phyloP scores from a whole-genome alignment of 306 rosid species.

The Hippophae gyantsensis region DNA sequence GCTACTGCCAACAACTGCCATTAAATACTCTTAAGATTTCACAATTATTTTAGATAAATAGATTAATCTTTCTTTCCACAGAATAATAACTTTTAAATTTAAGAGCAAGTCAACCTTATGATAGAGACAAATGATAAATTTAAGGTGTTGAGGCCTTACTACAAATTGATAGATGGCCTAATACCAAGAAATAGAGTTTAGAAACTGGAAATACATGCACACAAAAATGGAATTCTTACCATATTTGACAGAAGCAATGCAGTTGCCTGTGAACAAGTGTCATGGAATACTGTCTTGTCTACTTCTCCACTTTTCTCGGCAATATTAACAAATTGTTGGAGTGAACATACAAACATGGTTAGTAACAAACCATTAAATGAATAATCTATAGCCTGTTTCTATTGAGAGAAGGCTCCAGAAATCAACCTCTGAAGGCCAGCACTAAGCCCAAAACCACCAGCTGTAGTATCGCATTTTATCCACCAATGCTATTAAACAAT shows the following conservation, averaged over 20 bases:
- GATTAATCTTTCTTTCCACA: too few species aligned
- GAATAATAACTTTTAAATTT: too few species aligned
- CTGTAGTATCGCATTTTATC: conserved; percentile 60
- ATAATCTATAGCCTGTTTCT: conserved; percentile 68
- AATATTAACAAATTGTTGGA: conserved; percentile 76
- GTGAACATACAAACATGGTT: conserved; percentile 74
- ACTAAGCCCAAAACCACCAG: conserved; percentile 67
- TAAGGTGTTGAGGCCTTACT: too few species aligned
- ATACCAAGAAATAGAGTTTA: not conserved
- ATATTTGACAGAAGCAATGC: conserved; percentile 86
- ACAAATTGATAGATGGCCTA: too few species aligned
- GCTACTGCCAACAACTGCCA: too few species aligned
- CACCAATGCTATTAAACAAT: conserved; percentile 91
- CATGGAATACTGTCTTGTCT: conserved; percentile 79
- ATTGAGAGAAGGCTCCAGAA: conserved; percentile 82
- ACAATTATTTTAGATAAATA: too few species aligned
- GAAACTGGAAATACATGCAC: conserved; percentile 7
- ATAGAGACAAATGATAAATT: too few species aligned
- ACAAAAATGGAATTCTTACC: conserved; percentile 38
- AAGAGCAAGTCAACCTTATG: too few species aligned
- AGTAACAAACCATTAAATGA: conserved; percentile 80
- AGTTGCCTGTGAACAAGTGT: conserved; percentile 96
- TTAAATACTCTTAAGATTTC: too few species aligned
- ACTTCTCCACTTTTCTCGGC: conserved; percentile 88
- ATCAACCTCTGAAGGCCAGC: conserved; percentile 87